Base-by-base conservation (phyloP, 2,329 filamentous ascomycete genomes). In the Lasiodiplodia sp. region DNA sequence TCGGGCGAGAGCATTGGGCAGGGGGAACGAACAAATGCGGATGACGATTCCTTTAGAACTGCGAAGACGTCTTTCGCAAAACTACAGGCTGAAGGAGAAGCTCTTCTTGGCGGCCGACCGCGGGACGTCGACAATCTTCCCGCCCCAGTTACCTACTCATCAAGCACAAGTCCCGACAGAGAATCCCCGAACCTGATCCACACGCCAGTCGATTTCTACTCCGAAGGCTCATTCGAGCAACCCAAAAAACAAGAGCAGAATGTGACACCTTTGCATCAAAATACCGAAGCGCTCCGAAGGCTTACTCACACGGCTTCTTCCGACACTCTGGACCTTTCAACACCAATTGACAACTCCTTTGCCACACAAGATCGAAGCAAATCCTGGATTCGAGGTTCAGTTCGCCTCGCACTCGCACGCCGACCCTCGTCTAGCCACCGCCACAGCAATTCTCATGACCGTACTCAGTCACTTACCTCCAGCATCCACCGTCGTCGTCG, bases 71-170 rank as follows among this genome's bases (percentile, higher is more conserved):
- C 81, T 0, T 82, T 87, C 65, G 79, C 79, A 10, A 79, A 83
- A 25, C 79, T 84, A 2, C 85, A 85, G 73, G 80, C 81, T 18
- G 86, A 88, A 75, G 84, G 84, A 16, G 83, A 87, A 63, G 81
- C 81, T 3, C 79, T 88, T 1, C 81, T 88, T 31, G 82, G 82
- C 4, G 83, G 83, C 4, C 75, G 74, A 11, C 73, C 80, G 2
- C 76, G 77, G 25, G 44, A 68, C 18, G 4, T 78, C 10, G 55
- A 56, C 10, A 23, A 68, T 40, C 66, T 64, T 38, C 60, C 60
- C 8, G 60, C 47, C 16, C 60, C 60, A 11, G 38, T 44, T 37
- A 12, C 7, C 12, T 52, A 64, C n/a, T 28, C 60, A 1, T 52
- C 60, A n/a, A 64, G 60, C 47, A 23, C 38, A 18, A 14, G 31